A percentile compares a stretch with the other conserved stretches of the same genome.
phyloP scores from a whole-genome alignment of 345 rosid genomes.

The Firmiana major region DNA sequence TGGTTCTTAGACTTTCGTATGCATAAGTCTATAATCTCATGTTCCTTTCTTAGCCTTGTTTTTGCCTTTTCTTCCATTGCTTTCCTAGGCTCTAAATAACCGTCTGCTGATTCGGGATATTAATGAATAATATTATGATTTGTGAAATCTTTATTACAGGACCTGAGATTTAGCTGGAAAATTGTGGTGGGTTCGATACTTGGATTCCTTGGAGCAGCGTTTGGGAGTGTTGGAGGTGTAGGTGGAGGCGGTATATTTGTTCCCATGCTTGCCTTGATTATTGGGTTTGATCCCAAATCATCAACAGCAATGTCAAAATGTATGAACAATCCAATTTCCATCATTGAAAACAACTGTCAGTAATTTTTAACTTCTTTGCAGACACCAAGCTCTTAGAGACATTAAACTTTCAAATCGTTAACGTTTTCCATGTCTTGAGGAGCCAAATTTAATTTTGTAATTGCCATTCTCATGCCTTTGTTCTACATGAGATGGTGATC shows the following conservation, averaged over 20 bases:
- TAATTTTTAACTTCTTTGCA: no score
- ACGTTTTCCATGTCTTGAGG: not conserved
- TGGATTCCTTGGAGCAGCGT: conserved; percentile 52
- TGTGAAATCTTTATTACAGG: conserved; percentile 21
- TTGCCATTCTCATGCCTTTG: no score
- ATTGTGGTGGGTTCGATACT: conserved; percentile 38
- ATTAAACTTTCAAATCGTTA: not conserved
- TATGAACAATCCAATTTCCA: conserved; percentile 3
- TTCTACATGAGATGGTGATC: not conserved
- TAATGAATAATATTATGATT: not conserved
- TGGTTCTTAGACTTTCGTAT: not conserved
- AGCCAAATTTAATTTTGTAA: no score
- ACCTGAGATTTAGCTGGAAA: conserved; percentile 39
- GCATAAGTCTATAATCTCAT: not conserved
- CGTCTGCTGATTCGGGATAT: not conserved
- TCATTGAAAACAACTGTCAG: not conserved
- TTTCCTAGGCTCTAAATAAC: no score
- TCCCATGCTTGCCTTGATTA: conserved; percentile 46
- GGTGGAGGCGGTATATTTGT: conserved; percentile 57
- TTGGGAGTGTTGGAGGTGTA: conserved; percentile 55
- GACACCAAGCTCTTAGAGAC: not conserved
- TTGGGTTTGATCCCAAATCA: conserved; percentile 49
- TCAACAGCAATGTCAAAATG: conserved; percentile 50
- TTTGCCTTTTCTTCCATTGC: not conserved
- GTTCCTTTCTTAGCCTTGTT: no score